phyloP scores from a whole-genome alignment of 1,139 yeast genomes.

The Suhomyces atakaporum region DNA sequence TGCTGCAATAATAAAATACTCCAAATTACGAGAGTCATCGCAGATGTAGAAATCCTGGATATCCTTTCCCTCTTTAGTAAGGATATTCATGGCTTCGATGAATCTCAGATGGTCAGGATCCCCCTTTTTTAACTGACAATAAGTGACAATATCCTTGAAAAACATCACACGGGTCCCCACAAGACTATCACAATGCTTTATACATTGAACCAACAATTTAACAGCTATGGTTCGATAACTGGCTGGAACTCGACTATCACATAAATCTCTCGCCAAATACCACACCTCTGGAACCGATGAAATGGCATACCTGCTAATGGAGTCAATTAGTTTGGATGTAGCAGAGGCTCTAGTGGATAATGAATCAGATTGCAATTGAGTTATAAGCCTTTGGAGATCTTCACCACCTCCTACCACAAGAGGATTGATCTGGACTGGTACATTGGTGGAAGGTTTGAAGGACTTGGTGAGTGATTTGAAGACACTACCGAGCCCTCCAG shows the following conservation, averaged over 20 bases:
- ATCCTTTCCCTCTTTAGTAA: slow-evolving; percentile 65
- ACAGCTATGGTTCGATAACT: slow-evolving; percentile 57
- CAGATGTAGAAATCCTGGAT: slow-evolving; percentile 58
- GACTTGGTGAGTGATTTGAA: slow-evolving; percentile 58
- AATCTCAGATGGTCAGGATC: slow-evolving; percentile 61
- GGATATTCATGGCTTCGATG: slow-evolving; percentile 48
- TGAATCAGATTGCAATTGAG: slow-evolving; percentile 40
- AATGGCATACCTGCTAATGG: slow-evolving; percentile 54
- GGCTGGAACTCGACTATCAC: slow-evolving; percentile 42
- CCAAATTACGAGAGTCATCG: slow-evolving; percentile 44
- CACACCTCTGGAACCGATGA: slow-evolving; percentile 73
- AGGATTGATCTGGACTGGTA: slow-evolving; percentile 53
- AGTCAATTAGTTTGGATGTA: slow-evolving; percentile 51
- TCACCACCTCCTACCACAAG: slow-evolving; percentile 65
- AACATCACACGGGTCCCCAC: slow-evolving; percentile 53
- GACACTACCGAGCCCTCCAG: slow-evolving; percentile 48
- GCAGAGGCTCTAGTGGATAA: slow-evolving; percentile 50
- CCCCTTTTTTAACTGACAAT: slow-evolving; percentile 33
- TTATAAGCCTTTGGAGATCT: slow-evolving; percentile 48
- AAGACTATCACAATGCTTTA: slow-evolving; percentile 51
- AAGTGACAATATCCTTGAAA: slow-evolving; percentile 59
- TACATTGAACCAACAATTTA: slow-evolving; percentile 56
- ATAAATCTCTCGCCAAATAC: slow-evolving; percentile 65
- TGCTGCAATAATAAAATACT: slow-evolving; percentile 30
- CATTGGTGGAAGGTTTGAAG: slow-evolving; percentile 40